Base-by-base conservation (phyloP, 2,329 filamentous ascomycete species). In the Cladophialophora psammophila region DNA sequence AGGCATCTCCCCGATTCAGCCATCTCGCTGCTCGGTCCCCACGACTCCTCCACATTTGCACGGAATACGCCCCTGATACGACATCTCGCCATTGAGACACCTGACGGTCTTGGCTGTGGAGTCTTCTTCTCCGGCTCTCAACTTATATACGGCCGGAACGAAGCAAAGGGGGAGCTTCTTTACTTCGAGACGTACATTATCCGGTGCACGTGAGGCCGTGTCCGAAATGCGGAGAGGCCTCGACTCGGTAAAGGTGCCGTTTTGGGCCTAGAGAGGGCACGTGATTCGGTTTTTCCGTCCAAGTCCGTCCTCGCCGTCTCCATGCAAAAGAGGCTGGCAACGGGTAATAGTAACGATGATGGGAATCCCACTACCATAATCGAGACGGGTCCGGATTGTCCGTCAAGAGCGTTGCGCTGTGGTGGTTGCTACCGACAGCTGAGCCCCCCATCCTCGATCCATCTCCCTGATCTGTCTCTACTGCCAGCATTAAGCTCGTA, bases 1-100 rank as follows among this genome's bases (percentile, higher is more conserved):
- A 68, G 66, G 66, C 62, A 68, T 26, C 40, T 59, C 53, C 60
- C 57, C 40, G 34, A 36, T 35, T 40, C 18, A 40, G 26, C 3
- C 60, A 20, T 26, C 4, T 34, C 20, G 8, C 3, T 12, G 31
- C 59, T 45, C 50, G 12, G 36, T 20, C 45, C 38, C 59, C 59
- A 61, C 59, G 53, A 26, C 52, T 20, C 18, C 59, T 61, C 59
- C 48, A 61, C 58, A 52, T 42, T 2, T n/a, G 12, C 8, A 10
- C 45, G 45, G 45, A 50, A 50, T 50, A 50, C 45, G 18, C n/a
- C 20, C 45, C 45, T 50, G 45, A 50, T 50, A 50, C 45, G 45
- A 50, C 45, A 31, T 50, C 18, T 18, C 20, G 26, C 10, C 9
- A 13, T 26, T 50, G 45, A 50, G 20, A 50, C 45, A 31, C 20